phyloP scores from a whole-genome alignment of 352 stramenopile genomes.

The Pythium aristosporum region DNA sequence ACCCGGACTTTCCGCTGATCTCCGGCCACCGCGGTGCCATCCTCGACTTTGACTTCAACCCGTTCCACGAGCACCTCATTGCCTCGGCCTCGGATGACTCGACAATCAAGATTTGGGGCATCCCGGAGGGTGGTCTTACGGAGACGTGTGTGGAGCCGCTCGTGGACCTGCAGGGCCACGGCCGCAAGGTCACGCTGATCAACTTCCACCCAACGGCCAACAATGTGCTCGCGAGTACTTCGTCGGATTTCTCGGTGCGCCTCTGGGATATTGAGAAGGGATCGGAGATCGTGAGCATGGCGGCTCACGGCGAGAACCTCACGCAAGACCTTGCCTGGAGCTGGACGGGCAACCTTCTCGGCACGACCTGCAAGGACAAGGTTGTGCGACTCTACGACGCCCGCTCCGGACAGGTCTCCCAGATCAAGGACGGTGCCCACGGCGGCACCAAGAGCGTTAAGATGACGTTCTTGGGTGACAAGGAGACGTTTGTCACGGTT shows the following conservation, averaged over 20 bases:
- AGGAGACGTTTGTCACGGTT: slow-evolving; percentile 96
- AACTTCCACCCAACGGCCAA: slow-evolving; percentile 97
- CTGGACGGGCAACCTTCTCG: slow-evolving; percentile 94
- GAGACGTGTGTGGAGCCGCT: slow-evolving; percentile 95
- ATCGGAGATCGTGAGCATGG: slow-evolving; percentile 88
- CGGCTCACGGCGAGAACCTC: slow-evolving; percentile 84
- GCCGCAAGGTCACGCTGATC: slow-evolving; percentile 96
- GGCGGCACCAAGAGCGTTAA: slow-evolving; percentile 98
- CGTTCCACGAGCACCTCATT: slow-evolving; percentile 96
- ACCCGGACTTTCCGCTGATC: slow-evolving; percentile 93
- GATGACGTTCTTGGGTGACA: slow-evolving; percentile 94
- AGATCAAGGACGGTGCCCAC: slow-evolving; percentile 91
- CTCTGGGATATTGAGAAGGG: slow-evolving; percentile 99
- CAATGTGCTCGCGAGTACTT: slow-evolving; percentile 96
- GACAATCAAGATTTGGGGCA: slow-evolving; percentile 98
- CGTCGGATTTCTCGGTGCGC: slow-evolving; percentile 95
- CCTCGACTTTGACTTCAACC: slow-evolving; percentile 99
- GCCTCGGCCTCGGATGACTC: slow-evolving; percentile 96
- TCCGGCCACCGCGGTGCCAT: slow-evolving; percentile 95
- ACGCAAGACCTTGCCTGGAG: slow-evolving; percentile 99
- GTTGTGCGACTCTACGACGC: slow-evolving; percentile 96
- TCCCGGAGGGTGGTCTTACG: slow-evolving; percentile 92
- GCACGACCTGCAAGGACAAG: slow-evolving; percentile 98
- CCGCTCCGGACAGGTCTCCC: slow-evolving; percentile 75
- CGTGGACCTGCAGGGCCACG: slow-evolving; percentile 95